Evolutionary conservation across 2,329 filamentous ascomycete genomes (phyloP).

Genomic region (Cryphonectria parasitica): DNA sequence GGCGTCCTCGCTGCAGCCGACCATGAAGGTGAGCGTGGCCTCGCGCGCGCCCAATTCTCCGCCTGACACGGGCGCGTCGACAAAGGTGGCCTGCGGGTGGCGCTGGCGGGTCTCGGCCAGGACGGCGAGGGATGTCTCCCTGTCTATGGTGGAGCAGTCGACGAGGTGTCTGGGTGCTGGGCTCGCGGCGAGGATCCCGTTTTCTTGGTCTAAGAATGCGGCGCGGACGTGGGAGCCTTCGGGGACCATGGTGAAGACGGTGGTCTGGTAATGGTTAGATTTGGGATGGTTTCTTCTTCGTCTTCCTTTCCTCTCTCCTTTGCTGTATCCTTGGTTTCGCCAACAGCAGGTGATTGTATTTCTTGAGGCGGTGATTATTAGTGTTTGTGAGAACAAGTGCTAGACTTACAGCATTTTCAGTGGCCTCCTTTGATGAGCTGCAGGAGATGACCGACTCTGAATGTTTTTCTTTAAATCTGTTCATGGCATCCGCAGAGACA

Average conservation of each 20-base stretch:
- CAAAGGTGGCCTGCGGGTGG: conserved; percentile 33
- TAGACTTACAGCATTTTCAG: conserved; percentile 63
- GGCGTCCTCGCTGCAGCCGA: conserved; percentile 37
- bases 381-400: conserved; percentile 10
- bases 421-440: conserved; percentile 60
- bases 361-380: no score
- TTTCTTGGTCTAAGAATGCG: conserved; percentile 52
- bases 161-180: conserved; percentile 59
- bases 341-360: no score
- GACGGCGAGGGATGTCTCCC: conserved; percentile 54
- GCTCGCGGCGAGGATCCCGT: conserved; percentile 53
- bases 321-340: no score
- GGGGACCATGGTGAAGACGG: conserved; percentile 68
- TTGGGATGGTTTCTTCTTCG: background rate
- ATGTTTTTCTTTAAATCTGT: conserved; percentile 58
- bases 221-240: conserved; percentile 68
- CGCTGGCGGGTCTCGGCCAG: conserved; percentile 19
- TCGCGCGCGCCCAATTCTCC: conserved; percentile 37
- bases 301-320: background rate
- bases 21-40: conserved; percentile 40
- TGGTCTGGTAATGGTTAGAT: conserved; percentile 50
- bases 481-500: conserved; percentile 58
- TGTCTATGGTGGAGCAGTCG: conserved; percentile 74
- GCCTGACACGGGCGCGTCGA: conserved; percentile 40
- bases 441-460: conserved; percentile 46